These are phyloP conservation scores for Neolecta irregularis DNA, from an alignment of 1,139 yeast species.

Conservation along the genomic window DNA sequence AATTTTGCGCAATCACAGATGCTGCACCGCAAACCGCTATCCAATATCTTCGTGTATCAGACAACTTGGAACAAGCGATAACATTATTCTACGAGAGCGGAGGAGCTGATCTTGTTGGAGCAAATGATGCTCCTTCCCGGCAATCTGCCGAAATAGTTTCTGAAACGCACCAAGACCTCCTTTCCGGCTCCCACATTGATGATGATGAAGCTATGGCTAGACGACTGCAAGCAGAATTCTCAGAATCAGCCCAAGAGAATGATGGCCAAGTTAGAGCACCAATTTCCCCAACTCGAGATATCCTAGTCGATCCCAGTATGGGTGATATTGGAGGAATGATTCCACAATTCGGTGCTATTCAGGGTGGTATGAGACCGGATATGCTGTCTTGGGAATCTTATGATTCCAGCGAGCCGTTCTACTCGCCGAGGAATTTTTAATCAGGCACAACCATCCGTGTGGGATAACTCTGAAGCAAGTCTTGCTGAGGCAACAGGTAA, in stretches of 20 bases:
- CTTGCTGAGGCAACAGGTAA: constrained; percentile 17
- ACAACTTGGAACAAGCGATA: constrained; percentile 72
- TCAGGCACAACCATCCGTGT: constrained; percentile 12
- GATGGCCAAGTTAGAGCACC: constrained; percentile 55
- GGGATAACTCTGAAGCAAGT: constrained; percentile 19
- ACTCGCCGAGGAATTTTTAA: constrained; percentile 14
- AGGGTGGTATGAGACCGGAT: no score
- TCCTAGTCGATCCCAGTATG: constrained; percentile 53
- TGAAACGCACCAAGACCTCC: constrained; percentile 4
- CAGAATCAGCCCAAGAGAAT: constrained; percentile 22
- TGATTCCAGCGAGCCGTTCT: no score
- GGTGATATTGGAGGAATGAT: no score
- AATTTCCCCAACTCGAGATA: constrained; percentile 66
- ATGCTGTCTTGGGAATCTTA: no score
- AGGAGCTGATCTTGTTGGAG: constrained; percentile 28
- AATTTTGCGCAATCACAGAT: constrained; percentile 80
- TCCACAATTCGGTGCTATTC: no score
- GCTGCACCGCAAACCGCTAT: constrained; percentile 55
- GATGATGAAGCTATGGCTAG: constrained; percentile 50
- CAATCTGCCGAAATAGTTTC: constrained; percentile 14
- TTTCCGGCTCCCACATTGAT: constrained; percentile 18
- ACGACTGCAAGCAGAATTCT: constrained; percentile 42
- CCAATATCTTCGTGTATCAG: constrained; percentile 67
- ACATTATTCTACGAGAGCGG: constrained; percentile 71
- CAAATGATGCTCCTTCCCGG: constrained; percentile 19